Base-by-base conservation (phyloP, 2,329 filamentous ascomycete species). In the Epichloe gansuensis region DNA sequence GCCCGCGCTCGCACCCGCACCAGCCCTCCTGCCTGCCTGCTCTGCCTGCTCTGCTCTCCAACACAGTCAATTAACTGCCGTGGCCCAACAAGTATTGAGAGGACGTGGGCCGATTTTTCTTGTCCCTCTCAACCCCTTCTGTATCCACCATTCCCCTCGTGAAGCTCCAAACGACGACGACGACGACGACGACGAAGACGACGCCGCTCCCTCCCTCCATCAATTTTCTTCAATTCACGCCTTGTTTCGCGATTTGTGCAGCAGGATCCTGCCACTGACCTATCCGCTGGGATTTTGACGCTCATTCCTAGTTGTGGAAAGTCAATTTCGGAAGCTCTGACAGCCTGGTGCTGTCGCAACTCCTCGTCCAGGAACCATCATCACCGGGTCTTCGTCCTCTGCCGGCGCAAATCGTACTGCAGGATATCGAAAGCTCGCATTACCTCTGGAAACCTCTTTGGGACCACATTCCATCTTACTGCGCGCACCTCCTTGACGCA, bases 341-440 rank as follows among this genome's bases (percentile, higher is more conserved):
- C 42, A 40, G 35, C 48, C 31, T 47, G 42, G 38, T 38, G 47
- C 48, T 53, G 51, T 39, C 43, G 23, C 47, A 25, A 39, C 40
- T 21, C 13, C 23, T 50, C 25, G 13, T 40, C 23, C 13, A 27
- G 13, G 39, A 40, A 48, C 36, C 23, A 41, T 53, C 51, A 25
- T 11, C 41, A 21, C 17, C 17, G 17, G 25, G 27, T 25, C 45
- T 27, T 13, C 42, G 27, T 44, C 45, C 4, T 43, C 35, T 38
- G 34, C 17, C 42, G 36, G 17, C 47, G 21, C 44, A 34, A 47
- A 41, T 23, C 25, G 15, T 25, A 6, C 36, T 46, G 43, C n/a
- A 12, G 36, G 21, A 39, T n/a, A 35, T 12, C 38, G 12, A 36
- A 21, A 15, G 31, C 23, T 34, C n/a, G 25, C 21, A 34, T 36